Evolutionary conservation across 805 yeast genomes (phyloP).

Genomic region (Candida glaebosa): DNA sequence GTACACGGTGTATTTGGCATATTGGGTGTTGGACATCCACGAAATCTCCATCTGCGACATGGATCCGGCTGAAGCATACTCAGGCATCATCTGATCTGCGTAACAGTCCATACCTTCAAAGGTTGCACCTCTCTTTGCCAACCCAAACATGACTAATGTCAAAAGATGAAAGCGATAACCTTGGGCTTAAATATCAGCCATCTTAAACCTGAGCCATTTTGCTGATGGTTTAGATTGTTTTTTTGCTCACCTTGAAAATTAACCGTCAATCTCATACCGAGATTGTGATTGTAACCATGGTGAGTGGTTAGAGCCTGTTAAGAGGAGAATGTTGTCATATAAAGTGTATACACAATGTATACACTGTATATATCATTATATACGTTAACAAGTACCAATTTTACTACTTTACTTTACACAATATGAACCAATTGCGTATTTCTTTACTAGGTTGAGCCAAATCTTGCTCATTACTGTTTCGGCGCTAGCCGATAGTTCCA

Average conservation of each 20-base stretch:
- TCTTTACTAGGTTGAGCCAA: neutral
- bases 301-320: too few species aligned
- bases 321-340: too few species aligned
- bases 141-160: neutral
- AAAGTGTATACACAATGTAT: neutral
- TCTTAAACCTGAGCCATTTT: conserved; percentile 1
- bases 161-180: neutral
- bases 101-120: conserved; percentile 39
- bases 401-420: too few species aligned
- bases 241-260: neutral
- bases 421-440: too few species aligned
- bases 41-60: conserved; percentile 30
- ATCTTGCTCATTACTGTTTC: neutral
- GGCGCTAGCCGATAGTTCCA: neutral
- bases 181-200: neutral
- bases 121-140: conserved; percentile 14
- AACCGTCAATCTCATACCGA: too few species aligned
- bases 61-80: conserved; percentile 15
- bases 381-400: too few species aligned
- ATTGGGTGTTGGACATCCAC: conserved; percentile 23
- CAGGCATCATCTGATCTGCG: conserved; percentile 23
- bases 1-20: conserved; percentile 38
- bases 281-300: too few species aligned
- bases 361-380: too few species aligned
- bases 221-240: neutral